Evolutionary conservation across 352 stramenopile genomes (phyloP).

Genomic region (Aphanomyces euteiches): DNA sequence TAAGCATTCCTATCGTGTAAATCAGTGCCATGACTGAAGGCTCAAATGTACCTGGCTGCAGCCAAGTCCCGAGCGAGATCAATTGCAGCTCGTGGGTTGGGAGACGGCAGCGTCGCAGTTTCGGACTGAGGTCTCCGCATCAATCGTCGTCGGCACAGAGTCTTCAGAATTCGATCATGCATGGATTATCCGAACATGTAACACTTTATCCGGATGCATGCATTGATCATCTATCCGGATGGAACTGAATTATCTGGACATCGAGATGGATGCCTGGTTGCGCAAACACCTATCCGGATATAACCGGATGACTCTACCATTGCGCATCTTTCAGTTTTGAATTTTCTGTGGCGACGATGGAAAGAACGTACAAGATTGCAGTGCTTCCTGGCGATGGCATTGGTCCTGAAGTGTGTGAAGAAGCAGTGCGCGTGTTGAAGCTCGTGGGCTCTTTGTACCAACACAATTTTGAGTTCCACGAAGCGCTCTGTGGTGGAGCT

Average conservation of each 20-base stretch:
- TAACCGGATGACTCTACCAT: slow-evolving; percentile 18
- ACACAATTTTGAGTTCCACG: slow-evolving; percentile 91
- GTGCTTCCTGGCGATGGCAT: slow-evolving; percentile 97
- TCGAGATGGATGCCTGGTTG: slow-evolving; percentile 5
- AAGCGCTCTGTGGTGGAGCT: slow-evolving; percentile 94
- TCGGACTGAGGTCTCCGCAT: not conserved
- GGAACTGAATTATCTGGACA: too few relatives aligned
- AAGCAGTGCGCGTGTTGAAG: slow-evolving; percentile 89
- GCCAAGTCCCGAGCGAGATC: slow-evolving; percentile 22
- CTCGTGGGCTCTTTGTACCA: slow-evolving; percentile 73
- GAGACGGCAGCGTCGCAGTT: not conserved
- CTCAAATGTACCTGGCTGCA: slow-evolving; percentile 1
- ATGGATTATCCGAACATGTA: not conserved
- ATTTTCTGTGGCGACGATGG: slow-evolving; percentile 1
- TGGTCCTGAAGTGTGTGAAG: slow-evolving; percentile 96
- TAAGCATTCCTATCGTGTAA: slow-evolving; percentile 23
- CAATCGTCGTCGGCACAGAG: not conserved
- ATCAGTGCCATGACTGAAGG: not conserved
- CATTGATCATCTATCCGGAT: too few relatives aligned
- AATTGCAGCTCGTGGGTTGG: slow-evolving; percentile 18
- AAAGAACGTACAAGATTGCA: slow-evolving; percentile 79
- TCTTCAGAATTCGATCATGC: too few relatives aligned
- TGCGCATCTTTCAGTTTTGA: slow-evolving; percentile 27
- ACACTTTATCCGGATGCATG: not conserved
- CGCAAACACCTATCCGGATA: slow-evolving; percentile 19